Evolutionary conservation across 2,329 filamentous ascomycete genomes (phyloP).

Genomic region (Fusarium euwallaceae): DNA sequence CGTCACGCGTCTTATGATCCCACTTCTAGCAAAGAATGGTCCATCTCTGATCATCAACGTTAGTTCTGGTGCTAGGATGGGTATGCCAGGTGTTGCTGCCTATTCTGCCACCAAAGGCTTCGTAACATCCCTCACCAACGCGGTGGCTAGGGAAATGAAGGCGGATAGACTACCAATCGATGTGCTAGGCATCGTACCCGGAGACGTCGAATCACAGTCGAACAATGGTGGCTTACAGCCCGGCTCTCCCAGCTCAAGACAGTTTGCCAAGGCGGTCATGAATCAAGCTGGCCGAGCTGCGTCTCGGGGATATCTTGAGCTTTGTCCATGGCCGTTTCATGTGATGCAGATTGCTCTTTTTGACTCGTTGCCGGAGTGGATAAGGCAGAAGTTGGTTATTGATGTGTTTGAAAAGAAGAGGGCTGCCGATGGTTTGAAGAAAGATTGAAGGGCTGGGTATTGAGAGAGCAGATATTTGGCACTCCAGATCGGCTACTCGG

Average conservation of each 20-base stretch:
- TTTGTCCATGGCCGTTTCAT: not conserved
- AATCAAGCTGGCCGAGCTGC: not conserved
- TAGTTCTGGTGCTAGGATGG: constrained; percentile 1
- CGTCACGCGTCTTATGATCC: not conserved
- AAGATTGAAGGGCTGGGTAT: not conserved
- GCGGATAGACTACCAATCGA: not conserved
- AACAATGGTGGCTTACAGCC: not conserved
- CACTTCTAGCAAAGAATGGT: not conserved
- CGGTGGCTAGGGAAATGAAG: not conserved
- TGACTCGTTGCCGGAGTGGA: not conserved
- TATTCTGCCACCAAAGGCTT: not conserved
- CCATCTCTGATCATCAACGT: constrained; percentile 2
- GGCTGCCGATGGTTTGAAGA: not conserved
- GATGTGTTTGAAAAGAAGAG: not conserved
- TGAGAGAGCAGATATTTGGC: not conserved
- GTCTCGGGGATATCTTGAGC: not conserved
- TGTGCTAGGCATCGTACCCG: not conserved
- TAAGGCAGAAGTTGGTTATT: not conserved
- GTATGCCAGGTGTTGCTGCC: not conserved
- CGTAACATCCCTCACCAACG: not conserved
- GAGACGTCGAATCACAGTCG: not conserved
- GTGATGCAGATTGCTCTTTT: not conserved
- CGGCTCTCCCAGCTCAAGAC: not conserved
- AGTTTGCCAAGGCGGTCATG: not conserved
- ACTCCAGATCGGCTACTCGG: not conserved